A percentile compares a stretch with the other conserved stretches of the same genome.
Evolutionary conservation across 1,139 yeast species (phyloP).

Genomic region (Candida tetrigidarum): DNA sequence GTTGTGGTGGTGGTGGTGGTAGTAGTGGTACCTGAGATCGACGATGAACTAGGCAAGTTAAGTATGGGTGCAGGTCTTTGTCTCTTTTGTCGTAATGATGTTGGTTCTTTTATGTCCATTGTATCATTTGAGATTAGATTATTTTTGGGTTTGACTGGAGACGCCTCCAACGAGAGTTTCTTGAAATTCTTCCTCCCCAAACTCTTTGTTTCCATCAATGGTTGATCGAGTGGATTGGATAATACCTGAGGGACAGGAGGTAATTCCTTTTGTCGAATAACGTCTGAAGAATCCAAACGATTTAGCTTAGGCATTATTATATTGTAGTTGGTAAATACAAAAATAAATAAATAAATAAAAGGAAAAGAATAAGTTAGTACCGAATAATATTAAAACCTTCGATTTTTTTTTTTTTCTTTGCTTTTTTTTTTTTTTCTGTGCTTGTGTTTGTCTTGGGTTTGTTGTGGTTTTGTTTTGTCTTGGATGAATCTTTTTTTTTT

Average conservation of each 20-base stretch:
- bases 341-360: neutral
- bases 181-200: conserved; percentile 76
- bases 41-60: conserved; percentile 18
- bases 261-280: conserved; percentile 39
- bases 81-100: conserved; percentile 20
- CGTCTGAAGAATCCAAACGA: conserved; percentile 30
- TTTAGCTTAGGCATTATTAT: conserved; percentile 24
- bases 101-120: conserved; percentile 16
- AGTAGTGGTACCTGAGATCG: no score
- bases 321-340: neutral
- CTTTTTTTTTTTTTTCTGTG: neutral
- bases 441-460: conserved; percentile 1
- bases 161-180: conserved; percentile 57
- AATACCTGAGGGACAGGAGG: conserved; percentile 29
- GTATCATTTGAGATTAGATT: conserved; percentile 11
- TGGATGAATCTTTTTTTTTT: conserved; percentile 1
- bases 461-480: conserved; percentile 1
- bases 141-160: conserved; percentile 14
- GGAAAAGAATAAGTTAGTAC: no score
- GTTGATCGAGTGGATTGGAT: neutral
- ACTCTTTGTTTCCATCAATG: conserved; percentile 56
- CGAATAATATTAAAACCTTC: no score
- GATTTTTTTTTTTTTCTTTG: conserved; percentile 2
- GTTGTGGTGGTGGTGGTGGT: conserved; percentile 1
- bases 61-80: conserved; percentile 32